Base-by-base conservation (phyloP, 164 flowering plant genomes). In the Magnolia officinalis region DNA sequence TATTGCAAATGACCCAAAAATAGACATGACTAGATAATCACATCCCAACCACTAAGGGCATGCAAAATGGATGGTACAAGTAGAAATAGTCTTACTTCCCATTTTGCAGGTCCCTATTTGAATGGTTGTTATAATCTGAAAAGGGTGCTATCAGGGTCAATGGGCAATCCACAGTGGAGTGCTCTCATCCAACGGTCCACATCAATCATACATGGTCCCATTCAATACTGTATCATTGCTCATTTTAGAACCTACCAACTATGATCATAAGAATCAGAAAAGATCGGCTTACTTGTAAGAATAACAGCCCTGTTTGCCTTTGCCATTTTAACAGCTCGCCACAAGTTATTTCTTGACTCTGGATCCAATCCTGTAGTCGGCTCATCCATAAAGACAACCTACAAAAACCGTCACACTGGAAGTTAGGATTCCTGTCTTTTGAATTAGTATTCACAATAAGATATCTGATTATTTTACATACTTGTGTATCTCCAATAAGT, bases 401-500 rank as follows among this genome's bases (percentile, higher is more conserved):
- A 67, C 24, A 24, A 75, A 55, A 66, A 26, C 21, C 23, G 49
- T 37, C 6, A 45, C 21, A 7, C 18, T 68, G 31, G 19, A 68
- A 2, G 45, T 37, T 6, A 37, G 37, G 71, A 68, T 68, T 26
- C 18, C 13, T 20, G 24, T 68, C 16, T 13, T 68, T 29, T 23
- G 8, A 6, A 7, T 63, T 63, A 23, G 26, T 8, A 24, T 9
- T 18, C 16, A 49, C 6, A 45, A 3, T 8, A 50, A 59, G 67
- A 64, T 23, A 51, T 4, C 14, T 9, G 61, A 51, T 16, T 37
- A 10, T 5, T 13, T 1, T 2, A 71, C 85, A 23, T 88, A 93
- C 98, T 78, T 88, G 90, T 70, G 98, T 93, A 85, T 92, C 86
- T 24, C 98, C 97, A 68, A 94, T 94, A 61, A 94, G 83, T 19